Evolutionary conservation across 2,329 filamentous ascomycete species (phyloP).

Genomic region (Cryphonectria radicalis): DNA sequence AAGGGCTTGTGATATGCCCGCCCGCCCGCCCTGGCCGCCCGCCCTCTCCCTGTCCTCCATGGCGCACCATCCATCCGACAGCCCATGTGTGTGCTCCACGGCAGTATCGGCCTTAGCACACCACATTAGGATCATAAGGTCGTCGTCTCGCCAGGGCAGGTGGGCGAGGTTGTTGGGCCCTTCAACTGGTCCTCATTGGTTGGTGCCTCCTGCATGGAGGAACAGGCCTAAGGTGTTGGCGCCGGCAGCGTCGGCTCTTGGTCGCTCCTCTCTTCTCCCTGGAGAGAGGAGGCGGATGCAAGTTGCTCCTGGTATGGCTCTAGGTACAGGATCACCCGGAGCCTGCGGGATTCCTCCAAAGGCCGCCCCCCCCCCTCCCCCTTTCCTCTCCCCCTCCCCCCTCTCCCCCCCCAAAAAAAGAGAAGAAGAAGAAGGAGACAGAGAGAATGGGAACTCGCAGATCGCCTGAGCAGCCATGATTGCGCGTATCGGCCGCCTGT

Average conservation of each 20-base stretch:
- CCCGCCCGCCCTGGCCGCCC: not conserved
- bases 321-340: not conserved
- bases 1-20: not conserved
- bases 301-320: not conserved
- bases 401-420: too few species aligned
- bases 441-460: too few species aligned
- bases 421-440: too few species aligned
- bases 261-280: not conserved
- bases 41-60: not conserved
- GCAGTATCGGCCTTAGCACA: not conserved
- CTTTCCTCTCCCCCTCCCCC: too few species aligned
- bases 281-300: not conserved
- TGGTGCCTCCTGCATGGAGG: not conserved
- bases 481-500: not conserved
- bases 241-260: conserved; percentile 1
- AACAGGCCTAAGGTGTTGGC: not conserved
- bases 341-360: not conserved
- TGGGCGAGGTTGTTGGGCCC: not conserved
- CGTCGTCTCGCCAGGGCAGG: not conserved
- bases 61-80: not conserved
- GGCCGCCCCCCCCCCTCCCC: too few species aligned
- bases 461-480: not conserved
- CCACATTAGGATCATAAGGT: not conserved
- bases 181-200: not conserved
- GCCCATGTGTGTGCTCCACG: not conserved